Conservation (phyloP, 202 grass and related monocot species). For the Saccharum hybrid region DNA sequence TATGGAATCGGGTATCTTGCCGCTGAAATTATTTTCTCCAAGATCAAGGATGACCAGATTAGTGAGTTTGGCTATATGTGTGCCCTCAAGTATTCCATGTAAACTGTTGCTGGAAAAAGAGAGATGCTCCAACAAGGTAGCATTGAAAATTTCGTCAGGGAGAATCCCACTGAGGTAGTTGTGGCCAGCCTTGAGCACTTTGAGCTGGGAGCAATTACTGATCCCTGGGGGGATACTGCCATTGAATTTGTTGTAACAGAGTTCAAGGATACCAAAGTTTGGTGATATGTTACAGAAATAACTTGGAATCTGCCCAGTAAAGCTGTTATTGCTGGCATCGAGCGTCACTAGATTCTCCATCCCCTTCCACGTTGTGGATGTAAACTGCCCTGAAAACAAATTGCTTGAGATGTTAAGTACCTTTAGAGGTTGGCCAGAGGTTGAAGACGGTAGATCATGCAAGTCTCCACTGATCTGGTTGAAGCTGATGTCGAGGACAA, state of each 20-base stretch:
- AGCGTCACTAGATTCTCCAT: constrained; percentile 41
- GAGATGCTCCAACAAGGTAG: constrained; percentile 32
- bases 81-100: constrained; percentile 35
- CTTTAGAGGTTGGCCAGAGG: constrained; percentile 16
- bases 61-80: constrained; percentile 30
- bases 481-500: constrained; percentile 58
- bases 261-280: constrained; percentile 10
- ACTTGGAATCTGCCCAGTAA: constrained; percentile 45
- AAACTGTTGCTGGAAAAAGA: constrained; percentile 41
- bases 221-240: neutral
- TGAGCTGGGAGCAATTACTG: constrained; percentile 28
- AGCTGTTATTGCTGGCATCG: constrained; percentile 57
- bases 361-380: neutral
- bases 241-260: constrained; percentile 24
- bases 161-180: constrained; percentile 24
- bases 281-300: constrained; percentile 42
- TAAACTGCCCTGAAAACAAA: constrained; percentile 41
- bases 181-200: constrained; percentile 24
- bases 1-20: constrained; percentile 5
- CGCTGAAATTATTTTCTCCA: constrained; percentile 42
- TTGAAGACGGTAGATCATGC: neutral
- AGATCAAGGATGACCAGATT: constrained; percentile 58
- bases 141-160: constrained; percentile 37
- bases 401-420: constrained; percentile 68
- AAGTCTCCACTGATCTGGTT: constrained; percentile 46